Conservation (phyloP, 768 basidiomycete genomes). For the Sarcodon aspratus region DNA sequence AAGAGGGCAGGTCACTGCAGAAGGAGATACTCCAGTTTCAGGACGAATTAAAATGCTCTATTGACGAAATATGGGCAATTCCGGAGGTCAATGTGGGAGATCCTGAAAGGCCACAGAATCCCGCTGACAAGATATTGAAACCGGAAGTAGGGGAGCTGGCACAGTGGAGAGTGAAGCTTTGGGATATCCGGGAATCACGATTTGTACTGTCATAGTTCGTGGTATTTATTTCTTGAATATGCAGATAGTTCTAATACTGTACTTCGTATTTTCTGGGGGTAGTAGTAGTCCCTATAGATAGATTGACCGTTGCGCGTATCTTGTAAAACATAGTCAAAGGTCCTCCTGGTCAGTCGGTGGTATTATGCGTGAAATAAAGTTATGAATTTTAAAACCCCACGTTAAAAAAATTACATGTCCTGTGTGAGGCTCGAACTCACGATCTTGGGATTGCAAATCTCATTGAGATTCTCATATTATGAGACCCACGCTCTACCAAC, state of each 20-base stretch:
- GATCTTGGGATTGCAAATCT: neutral
- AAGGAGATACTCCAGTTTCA: constrained; percentile 44
- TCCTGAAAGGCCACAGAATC: neutral
- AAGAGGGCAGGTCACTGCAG: constrained; percentile 60
- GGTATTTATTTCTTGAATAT: too few relatives aligned
- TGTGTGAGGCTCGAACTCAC: neutral
- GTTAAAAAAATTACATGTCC: neutral
- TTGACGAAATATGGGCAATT: constrained; percentile 54
- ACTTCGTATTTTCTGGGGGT: too few relatives aligned
- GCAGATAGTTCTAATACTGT: too few relatives aligned
- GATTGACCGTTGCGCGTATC: too few relatives aligned
- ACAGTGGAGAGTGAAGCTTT: neutral
- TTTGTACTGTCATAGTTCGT: too few relatives aligned
- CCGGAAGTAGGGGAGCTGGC: neutral
- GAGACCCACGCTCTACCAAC: neutral
- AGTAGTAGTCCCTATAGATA: too few relatives aligned
- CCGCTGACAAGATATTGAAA: neutral
- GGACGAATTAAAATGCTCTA: constrained; percentile 36
- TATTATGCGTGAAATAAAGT: too few relatives aligned
- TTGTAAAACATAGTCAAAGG: too few relatives aligned
- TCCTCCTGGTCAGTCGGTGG: too few relatives aligned
- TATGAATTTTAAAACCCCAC: too few relatives aligned
- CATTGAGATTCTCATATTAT: neutral
- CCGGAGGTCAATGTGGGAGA: neutral
- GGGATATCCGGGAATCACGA: neutral